These are phyloP conservation scores for Dryas octopetala DNA, from an alignment of 306 rosid genomes.

Conservation along the genomic window DNA sequence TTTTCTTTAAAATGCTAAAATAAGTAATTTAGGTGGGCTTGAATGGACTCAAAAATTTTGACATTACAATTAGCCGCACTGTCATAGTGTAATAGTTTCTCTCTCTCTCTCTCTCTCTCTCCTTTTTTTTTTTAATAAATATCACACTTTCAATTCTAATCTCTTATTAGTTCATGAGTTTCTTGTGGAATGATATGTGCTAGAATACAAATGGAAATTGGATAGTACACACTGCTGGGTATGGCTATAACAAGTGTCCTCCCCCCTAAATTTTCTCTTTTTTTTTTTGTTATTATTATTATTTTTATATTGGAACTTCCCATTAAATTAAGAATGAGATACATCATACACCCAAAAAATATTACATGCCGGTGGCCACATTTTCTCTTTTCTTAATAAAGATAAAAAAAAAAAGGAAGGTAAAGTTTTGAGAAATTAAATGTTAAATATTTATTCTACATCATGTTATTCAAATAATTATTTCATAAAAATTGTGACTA, in stretches of 20 bases:
- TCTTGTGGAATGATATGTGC: slow-evolving; percentile 8
- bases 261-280: not conserved
- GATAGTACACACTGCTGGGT: slow-evolving; percentile 2
- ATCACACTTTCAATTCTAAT: not conserved
- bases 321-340: too few species aligned
- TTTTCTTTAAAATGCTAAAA: too few species aligned
- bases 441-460: too few species aligned
- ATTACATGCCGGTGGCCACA: not conserved
- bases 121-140: too few species aligned
- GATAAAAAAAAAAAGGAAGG: not conserved
- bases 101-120: too few species aligned
- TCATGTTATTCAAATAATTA: too few species aligned
- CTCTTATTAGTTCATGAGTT: slow-evolving; percentile 5
- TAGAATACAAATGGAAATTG: slow-evolving; percentile 5
- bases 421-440: not conserved
- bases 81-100: not conserved
- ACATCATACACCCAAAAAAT: too few species aligned
- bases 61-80: not conserved
- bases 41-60: not conserved
- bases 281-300: too few species aligned
- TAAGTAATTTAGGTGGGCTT: too few species aligned
- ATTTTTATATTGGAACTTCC: too few species aligned
- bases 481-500: too few species aligned
- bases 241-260: not conserved
- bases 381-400: not conserved